Conservation (phyloP, 805 yeast genomes). For the Candida suzukii region DNA sequence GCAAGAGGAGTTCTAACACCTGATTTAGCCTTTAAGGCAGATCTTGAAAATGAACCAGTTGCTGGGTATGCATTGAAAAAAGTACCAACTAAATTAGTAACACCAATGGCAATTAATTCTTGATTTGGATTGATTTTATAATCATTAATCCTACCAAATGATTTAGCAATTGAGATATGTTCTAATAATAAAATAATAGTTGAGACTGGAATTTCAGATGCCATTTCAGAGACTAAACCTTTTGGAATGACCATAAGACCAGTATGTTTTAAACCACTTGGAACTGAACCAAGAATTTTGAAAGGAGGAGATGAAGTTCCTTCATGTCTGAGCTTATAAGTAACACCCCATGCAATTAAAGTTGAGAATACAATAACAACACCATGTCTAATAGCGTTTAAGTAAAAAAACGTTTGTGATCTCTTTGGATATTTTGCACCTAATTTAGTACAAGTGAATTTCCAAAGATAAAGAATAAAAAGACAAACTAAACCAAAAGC, state of each 20-base stretch:
- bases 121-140: conserved; percentile 90
- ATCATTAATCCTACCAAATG: conserved; percentile 88
- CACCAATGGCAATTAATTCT: conserved; percentile 90
- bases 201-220: conserved; percentile 79
- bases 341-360: conserved; percentile 71
- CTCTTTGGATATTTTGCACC: conserved; percentile 58
- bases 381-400: conserved; percentile 74
- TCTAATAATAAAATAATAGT: conserved; percentile 76
- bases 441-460: conserved; percentile 51
- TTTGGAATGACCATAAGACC: conserved; percentile 64
- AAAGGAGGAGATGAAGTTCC: conserved; percentile 47
- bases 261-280: conserved; percentile 71
- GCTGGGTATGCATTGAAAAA: conserved; percentile 93
- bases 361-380: conserved; percentile 77
- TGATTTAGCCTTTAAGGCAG: conserved; percentile 91
- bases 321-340: conserved; percentile 25
- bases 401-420: conserved; percentile 56
- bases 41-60: conserved; percentile 92
- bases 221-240: conserved; percentile 53
- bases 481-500: conserved; percentile 82
- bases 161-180: conserved; percentile 89
- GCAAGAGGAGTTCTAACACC: conserved; percentile 93
- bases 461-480: conserved; percentile 66
- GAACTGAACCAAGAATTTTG: conserved; percentile 67
- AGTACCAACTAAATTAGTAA: conserved; percentile 83